Conservation (phyloP, 2,329 filamentous ascomycete genomes). For the Xylaria sp. region DNA sequence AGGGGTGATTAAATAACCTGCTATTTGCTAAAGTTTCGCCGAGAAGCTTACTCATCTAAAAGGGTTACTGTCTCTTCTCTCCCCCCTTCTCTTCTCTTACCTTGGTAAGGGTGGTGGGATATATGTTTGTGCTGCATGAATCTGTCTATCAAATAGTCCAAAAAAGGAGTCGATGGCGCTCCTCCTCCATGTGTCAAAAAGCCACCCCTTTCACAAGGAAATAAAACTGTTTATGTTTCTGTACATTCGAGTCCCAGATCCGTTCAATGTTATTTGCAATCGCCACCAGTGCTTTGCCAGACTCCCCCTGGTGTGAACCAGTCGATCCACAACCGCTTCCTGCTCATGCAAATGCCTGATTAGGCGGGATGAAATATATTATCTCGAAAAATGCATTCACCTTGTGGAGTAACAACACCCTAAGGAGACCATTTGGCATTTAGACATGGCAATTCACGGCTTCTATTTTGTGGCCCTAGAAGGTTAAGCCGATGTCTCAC, state of each 20-base stretch:
- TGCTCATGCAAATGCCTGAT: background rate
- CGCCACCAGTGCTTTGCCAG: background rate
- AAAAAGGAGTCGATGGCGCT: background rate
- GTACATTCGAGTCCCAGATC: background rate
- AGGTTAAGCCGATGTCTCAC: slow-evolving; percentile 35
- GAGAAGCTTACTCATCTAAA: background rate
- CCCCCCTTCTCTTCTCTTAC: background rate
- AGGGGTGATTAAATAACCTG: slow-evolving; percentile 2
- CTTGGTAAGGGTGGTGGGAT: background rate
- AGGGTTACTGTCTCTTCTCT: background rate
- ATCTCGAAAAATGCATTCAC: background rate
- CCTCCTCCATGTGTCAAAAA: background rate
- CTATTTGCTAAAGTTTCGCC: background rate
- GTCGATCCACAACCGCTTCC: background rate
- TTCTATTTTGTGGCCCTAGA: slow-evolving; percentile 40
- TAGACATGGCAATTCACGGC: slow-evolving; percentile 21
- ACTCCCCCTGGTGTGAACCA: background rate
- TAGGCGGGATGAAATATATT: background rate
- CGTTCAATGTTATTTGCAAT: background rate
- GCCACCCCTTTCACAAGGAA: background rate
- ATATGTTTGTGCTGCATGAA: background rate
- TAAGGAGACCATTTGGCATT: background rate
- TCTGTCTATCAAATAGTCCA: slow-evolving; percentile 5
- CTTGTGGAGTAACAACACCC: background rate
- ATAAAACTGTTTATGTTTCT: background rate